phyloP scores from a whole-genome alignment of 768 basidiomycete genomes.

The Rhizopogon sp. region DNA sequence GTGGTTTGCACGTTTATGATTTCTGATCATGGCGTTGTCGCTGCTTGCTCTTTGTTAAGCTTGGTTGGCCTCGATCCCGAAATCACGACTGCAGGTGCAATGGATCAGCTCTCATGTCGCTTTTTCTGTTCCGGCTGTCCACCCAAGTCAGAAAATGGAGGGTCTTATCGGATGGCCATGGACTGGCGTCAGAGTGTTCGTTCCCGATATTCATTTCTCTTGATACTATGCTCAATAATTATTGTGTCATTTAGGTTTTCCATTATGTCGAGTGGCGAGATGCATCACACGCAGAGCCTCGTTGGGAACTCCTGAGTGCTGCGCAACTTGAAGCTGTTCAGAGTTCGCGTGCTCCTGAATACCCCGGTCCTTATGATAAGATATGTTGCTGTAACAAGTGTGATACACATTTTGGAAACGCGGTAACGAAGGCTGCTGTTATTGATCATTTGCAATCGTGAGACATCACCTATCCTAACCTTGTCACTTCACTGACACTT shows the following conservation, averaged over 20 bases:
- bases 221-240: neutral
- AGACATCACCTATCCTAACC: neutral
- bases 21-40: neutral
- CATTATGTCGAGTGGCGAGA: neutral
- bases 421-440: neutral
- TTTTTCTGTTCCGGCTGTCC: neutral
- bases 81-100: neutral
- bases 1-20: neutral
- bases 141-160: neutral
- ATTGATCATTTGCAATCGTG: neutral
- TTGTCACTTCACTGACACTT: neutral
- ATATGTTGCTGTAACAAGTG: neutral
- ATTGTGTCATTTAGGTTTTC: neutral
- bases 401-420: neutral
- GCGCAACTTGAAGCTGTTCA: neutral
- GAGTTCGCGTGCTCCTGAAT: neutral
- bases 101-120: neutral
- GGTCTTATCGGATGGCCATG: neutral
- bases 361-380: neutral
- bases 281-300: neutral
- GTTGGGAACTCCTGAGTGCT: neutral
- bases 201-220: neutral
- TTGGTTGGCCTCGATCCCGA: neutral
- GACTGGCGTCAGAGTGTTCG: neutral
- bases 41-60: neutral